Conservation (phyloP, 192 early-diverging fungal species). For the Ambispora gerdemannii region DNA sequence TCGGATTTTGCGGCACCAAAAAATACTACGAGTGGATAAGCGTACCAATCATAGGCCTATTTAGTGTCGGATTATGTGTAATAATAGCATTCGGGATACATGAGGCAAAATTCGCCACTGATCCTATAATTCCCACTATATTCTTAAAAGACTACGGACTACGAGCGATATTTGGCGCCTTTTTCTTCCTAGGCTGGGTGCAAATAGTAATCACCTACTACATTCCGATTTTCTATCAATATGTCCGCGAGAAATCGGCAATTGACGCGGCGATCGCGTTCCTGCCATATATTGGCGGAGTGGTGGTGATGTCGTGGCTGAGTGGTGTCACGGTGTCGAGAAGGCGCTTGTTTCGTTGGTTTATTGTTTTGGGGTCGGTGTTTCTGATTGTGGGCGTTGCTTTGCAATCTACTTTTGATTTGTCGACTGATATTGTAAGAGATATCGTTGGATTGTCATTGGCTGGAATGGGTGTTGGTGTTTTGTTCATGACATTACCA, state of each 20-base stretch:
- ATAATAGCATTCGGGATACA: neutral
- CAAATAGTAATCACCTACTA: slow-evolving; percentile 23
- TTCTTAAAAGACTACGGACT: slow-evolving; percentile 13
- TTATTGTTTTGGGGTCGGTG: slow-evolving; percentile 7
- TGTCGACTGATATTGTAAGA: neutral
- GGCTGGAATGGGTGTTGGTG: slow-evolving; percentile 22
- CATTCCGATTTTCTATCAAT: slow-evolving; percentile 23
- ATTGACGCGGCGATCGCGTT: slow-evolving; percentile 6
- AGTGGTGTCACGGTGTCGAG: neutral
- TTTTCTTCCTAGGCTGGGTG: slow-evolving; percentile 24
- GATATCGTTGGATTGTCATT: neutral
- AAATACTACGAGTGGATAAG: neutral
- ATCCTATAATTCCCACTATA: slow-evolving; percentile 4
- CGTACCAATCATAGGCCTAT: slow-evolving; percentile 2
- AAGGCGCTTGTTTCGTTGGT: neutral
- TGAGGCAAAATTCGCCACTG: neutral
- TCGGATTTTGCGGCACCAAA: slow-evolving; percentile 3
- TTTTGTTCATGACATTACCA: neutral
- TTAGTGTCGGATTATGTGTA: neutral
- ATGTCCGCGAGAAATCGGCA: neutral
- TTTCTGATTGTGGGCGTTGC: neutral
- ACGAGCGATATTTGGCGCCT: slow-evolving; percentile 21
- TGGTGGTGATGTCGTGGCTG: neutral
- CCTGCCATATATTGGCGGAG: slow-evolving; percentile 8
- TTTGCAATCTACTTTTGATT: slow-evolving; percentile 2